A percentile compares a stretch with the other conserved stretches of the same genome.
Evolutionary conservation across 257 asterid genomes (phyloP).

Genomic region (Mentha longifolia): DNA sequence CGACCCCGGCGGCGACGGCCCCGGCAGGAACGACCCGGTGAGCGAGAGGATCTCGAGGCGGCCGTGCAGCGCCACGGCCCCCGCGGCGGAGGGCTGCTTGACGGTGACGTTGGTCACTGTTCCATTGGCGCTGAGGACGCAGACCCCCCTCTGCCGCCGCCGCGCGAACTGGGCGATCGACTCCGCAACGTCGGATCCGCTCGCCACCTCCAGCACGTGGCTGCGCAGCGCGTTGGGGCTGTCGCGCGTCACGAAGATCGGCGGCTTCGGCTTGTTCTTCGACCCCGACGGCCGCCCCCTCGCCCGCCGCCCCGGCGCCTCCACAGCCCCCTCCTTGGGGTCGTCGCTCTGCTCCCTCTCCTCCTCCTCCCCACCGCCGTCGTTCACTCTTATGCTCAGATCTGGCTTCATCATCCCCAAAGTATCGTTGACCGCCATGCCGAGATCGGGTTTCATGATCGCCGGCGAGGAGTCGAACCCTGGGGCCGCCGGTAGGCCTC

Average conservation of each 20-base stretch:
- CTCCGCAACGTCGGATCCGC: constrained; percentile 67
- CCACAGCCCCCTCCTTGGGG: constrained; percentile 62
- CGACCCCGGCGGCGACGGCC: constrained; percentile 72
- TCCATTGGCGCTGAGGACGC: constrained; percentile 68
- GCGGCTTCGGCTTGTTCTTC: constrained; percentile 73
- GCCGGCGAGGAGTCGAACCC: constrained; percentile 52
- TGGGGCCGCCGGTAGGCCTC: constrained; percentile 38
- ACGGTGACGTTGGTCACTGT: constrained; percentile 62
- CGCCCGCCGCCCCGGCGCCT: constrained; percentile 49
- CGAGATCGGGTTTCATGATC: constrained; percentile 51
- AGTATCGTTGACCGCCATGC: constrained; percentile 52
- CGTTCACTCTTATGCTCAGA: constrained; percentile 55
- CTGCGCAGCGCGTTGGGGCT: constrained; percentile 74
- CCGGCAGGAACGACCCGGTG: constrained; percentile 67
- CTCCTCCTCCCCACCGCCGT: constrained; percentile 43
- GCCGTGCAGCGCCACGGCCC: constrained; percentile 65
- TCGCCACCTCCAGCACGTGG: constrained; percentile 67
- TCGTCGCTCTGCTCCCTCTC: constrained; percentile 53
- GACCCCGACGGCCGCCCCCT: too few species aligned
- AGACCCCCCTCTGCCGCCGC: constrained; percentile 58
- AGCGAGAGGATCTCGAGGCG: constrained; percentile 62
- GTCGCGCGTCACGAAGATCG: constrained; percentile 63
- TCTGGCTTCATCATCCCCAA: constrained; percentile 50
- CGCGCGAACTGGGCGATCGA: constrained; percentile 70
- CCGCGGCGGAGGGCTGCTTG: constrained; percentile 59